A percentile compares a stretch with the other conserved stretches of the same genome.
phyloP scores from a whole-genome alignment of 2,329 filamentous ascomycete species.

The Aspergillus texensis region DNA sequence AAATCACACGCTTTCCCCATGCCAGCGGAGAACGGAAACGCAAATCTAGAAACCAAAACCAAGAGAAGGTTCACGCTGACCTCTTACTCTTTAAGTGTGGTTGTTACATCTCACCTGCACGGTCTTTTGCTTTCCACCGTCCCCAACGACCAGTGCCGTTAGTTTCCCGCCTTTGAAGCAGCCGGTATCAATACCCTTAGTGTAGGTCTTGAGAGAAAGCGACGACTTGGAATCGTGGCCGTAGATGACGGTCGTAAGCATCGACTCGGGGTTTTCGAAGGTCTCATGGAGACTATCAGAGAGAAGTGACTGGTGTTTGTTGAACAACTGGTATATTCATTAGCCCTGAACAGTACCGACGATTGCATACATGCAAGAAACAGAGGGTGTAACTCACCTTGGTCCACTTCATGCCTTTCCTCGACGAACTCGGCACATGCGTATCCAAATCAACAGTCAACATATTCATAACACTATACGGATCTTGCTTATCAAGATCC shows the following conservation, averaged over 20 bases:
- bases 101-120: slow-evolving; percentile 48
- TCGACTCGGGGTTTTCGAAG: slow-evolving; percentile 22
- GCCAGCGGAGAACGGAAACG: slow-evolving; percentile 8
- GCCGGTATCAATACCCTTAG: slow-evolving; percentile 81
- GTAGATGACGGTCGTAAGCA: slow-evolving; percentile 73
- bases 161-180: slow-evolving; percentile 77
- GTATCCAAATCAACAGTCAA: slow-evolving; percentile 70
- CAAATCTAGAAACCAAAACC: neutral
- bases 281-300: slow-evolving; percentile 23
- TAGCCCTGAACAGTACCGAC: neutral
- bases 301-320: slow-evolving; percentile 47
- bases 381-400: slow-evolving; percentile 44
- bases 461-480: slow-evolving; percentile 90
- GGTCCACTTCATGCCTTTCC: slow-evolving; percentile 66
- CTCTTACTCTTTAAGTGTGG: slow-evolving; percentile 24
- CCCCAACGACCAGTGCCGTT: slow-evolving; percentile 75
- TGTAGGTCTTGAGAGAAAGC: slow-evolving; percentile 68
- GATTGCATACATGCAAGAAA: neutral
- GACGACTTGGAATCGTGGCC: slow-evolving; percentile 81
- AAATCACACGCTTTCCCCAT: slow-evolving; percentile 3
- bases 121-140: slow-evolving; percentile 46
- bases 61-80: neutral
- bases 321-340: slow-evolving; percentile 48
- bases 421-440: slow-evolving; percentile 57
- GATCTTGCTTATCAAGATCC: slow-evolving; percentile 69